phyloP scores from a whole-genome alignment of 2,329 filamentous ascomycete species.

The Coleophoma cylindrospora region DNA sequence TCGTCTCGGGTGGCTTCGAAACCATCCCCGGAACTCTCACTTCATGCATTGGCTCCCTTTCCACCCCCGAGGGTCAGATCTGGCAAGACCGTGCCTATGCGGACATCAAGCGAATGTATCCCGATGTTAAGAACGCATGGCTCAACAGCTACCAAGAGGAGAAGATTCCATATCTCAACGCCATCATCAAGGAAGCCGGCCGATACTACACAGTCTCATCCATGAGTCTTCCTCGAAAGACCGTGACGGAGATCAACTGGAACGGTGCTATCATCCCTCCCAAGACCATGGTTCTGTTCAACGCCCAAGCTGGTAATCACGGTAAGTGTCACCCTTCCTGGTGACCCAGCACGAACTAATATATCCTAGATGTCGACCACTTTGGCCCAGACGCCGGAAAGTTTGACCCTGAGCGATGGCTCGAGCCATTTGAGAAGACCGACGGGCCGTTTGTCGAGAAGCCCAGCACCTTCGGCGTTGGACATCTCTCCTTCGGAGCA shows the following conservation, averaged over 20 bases:
- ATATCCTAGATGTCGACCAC: conserved; percentile 36
- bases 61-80: conserved; percentile 39
- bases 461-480: conserved; percentile 21
- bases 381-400: conserved; percentile 38
- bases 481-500: conserved; percentile 46
- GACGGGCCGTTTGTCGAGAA: conserved; percentile 29
- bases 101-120: conserved; percentile 44
- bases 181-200: conserved; percentile 46
- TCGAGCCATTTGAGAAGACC: conserved; percentile 18
- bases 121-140: conserved; percentile 41
- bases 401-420: conserved; percentile 46
- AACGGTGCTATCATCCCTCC: conserved; percentile 44
- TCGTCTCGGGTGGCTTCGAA: conserved; percentile 49
- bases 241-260: conserved; percentile 43
- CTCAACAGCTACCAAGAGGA: conserved; percentile 36
- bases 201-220: conserved; percentile 48
- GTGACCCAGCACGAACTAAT: not conserved
- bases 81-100: conserved; percentile 48
- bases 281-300: conserved; percentile 49
- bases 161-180: conserved; percentile 40
- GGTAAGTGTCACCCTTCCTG: conserved; percentile 26
- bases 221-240: conserved; percentile 47
- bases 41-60: conserved; percentile 43
- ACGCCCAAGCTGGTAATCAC: conserved; percentile 50
- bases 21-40: conserved; percentile 49